Percentiles rank a stretch among this genome's conserved stretches.
Conservation (phyloP, 2,329 filamentous ascomycete genomes). For the Calonectria hongkongensis region DNA sequence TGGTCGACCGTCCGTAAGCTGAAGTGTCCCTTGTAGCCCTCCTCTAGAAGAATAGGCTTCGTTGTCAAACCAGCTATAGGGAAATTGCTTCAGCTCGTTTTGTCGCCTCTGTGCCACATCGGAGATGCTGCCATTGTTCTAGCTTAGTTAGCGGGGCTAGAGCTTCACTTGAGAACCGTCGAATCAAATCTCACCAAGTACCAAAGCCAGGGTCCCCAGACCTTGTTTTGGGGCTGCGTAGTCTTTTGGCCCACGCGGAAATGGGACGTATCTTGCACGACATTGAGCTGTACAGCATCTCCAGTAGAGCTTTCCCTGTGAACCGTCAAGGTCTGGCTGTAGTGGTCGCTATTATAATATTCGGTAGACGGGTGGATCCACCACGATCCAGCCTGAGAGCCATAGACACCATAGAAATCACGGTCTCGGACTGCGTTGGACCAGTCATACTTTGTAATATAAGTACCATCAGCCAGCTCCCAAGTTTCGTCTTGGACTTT, state of each 20-base stretch:
- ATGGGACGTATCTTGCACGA: conserved; percentile 11
- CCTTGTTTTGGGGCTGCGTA: neutral
- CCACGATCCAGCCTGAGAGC: conserved; percentile 1
- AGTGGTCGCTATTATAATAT: conserved; percentile 17
- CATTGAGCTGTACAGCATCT: neutral
- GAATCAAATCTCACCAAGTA: neutral
- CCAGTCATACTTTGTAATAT: conserved; percentile 17
- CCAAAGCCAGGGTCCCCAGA: conserved; percentile 19
- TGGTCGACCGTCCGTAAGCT: conserved; percentile 7
- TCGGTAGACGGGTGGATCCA: conserved; percentile 18
- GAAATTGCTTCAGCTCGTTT: conserved; percentile 1
- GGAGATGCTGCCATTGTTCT: conserved; percentile 7
- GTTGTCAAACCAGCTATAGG: conserved; percentile 3
- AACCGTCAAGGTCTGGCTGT: conserved; percentile 9
- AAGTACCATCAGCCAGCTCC: neutral
- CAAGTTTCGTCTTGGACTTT: conserved; percentile 21
- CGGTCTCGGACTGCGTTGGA: conserved; percentile 13
- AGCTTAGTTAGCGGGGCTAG: neutral
- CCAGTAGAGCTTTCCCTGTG: conserved; percentile 1
- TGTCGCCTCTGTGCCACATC: conserved; percentile 1
- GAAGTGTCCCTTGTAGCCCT: neutral
- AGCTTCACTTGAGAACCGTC: neutral
- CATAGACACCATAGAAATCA: conserved; percentile 9
- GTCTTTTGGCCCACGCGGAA: conserved; percentile 1
- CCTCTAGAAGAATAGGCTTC: neutral